Base-by-base conservation (phyloP, 768 basidiomycete species). In the Dioszegia crocea region DNA sequence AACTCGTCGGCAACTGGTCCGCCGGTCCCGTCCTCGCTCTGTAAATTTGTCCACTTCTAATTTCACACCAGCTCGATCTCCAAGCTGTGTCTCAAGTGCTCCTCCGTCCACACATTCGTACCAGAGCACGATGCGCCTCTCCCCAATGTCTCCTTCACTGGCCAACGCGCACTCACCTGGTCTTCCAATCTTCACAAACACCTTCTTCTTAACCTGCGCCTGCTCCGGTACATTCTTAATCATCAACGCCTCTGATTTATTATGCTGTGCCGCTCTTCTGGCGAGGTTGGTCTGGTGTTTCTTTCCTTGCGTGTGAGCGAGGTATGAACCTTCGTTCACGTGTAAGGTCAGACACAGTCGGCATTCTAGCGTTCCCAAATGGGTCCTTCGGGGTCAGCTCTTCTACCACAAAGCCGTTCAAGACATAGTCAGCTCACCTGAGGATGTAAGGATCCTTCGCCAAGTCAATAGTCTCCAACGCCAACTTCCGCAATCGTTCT, bases 361-460 rank as follows among this genome's bases (percentile, higher is more conserved):
- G 80, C 96, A 99, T 84, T 98, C 94, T 40, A 98, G 84, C 9
- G 93, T 97, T 40, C 96, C 96, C 59, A 99, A 84, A 78, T 99
- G 96, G 77, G 97, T 99, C 78, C 66, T 64, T 19, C 1, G 44
- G 10, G 1, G 21, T 30, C 19, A 52, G 40, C n/a, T 58, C 19
- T 52, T 11, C n/a, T 21, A 4, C 45, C n/a, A n/a, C n/a, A n/a
- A n/a, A n/a, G n/a, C n/a, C n/a, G n/a, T n/a, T n/a, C n/a, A n/a
- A n/a, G n/a, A n/a, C n/a, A n/a, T n/a, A n/a, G n/a, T 16, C 11
- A 40, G 56, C 57, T 59, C n/a, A 59, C 57, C 94, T 90, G 36
- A 99, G 85, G 75, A 99, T 97, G 77, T 97, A 98, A 8, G 94
- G 94, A 79, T 98, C 94, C 91, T 97, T 98, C 38, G 94, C 93